phyloP scores from a whole-genome alignment of 192 early-diverging fungal genomes.

The Funneliformis mosseae region DNA sequence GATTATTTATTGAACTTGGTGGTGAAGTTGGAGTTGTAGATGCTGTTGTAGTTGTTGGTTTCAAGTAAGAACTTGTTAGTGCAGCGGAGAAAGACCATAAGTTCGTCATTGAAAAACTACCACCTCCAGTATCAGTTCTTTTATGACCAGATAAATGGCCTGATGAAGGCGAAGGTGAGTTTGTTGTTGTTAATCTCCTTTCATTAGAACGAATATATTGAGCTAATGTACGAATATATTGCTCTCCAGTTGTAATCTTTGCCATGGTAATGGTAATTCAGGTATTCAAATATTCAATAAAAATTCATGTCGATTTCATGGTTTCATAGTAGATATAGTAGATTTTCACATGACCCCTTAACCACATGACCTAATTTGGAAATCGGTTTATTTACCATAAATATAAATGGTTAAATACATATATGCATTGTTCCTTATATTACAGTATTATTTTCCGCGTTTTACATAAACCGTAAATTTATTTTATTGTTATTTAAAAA shows the following conservation, averaged over 20 bases:
- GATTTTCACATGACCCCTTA: not conserved
- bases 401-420: no score
- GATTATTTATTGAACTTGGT: constrained; percentile 21
- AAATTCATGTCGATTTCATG: no score
- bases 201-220: constrained; percentile 59
- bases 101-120: constrained; percentile 24
- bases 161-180: not conserved
- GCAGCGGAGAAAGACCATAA: constrained; percentile 37
- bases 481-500: not conserved
- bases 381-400: not conserved
- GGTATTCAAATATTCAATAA: no score
- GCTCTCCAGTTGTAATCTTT: constrained; percentile 46
- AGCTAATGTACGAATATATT: constrained; percentile 57
- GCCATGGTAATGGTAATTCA: not conserved
- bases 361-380: not conserved
- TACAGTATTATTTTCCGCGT: not conserved
- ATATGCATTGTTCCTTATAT: no score
- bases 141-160: constrained; percentile 25
- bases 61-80: constrained; percentile 27
- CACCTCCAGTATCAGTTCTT: constrained; percentile 25
- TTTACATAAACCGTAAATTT: not conserved
- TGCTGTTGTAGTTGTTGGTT: constrained; percentile 35
- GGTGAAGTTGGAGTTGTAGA: constrained; percentile 40
- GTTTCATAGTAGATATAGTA: no score
- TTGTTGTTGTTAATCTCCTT: constrained; percentile 38